phyloP scores from a whole-genome alignment of 768 basidiomycete genomes.

The Boletus huronensis region DNA sequence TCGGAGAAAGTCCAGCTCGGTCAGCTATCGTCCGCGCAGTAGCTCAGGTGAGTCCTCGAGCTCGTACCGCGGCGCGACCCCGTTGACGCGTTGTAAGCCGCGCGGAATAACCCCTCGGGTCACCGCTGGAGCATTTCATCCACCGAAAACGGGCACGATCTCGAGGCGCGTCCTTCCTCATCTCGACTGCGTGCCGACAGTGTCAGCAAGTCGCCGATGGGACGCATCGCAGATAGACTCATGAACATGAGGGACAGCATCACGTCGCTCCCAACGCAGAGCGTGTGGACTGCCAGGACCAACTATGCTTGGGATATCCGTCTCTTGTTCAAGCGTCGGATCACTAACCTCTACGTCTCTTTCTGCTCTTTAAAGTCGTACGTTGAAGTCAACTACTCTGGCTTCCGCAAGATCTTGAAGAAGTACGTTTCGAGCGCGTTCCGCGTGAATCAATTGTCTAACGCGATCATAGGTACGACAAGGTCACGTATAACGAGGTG shows the following conservation, averaged over 20 bases:
- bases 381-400: constrained; percentile 88
- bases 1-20: constrained; percentile 36
- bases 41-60: constrained; percentile 15
- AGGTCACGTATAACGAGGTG: constrained; percentile 75
- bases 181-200: constrained; percentile 26
- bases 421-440: constrained; percentile 53
- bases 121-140: constrained; percentile 47
- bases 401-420: constrained; percentile 93
- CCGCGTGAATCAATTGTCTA: neutral
- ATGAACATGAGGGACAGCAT: constrained; percentile 51
- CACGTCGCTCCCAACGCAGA: constrained; percentile 40
- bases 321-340: constrained; percentile 83
- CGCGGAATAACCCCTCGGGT: constrained; percentile 2
- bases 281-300: constrained; percentile 76
- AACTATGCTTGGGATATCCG: constrained; percentile 83
- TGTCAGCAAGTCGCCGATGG: constrained; percentile 34
- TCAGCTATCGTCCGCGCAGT: constrained; percentile 23
- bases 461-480: constrained; percentile 72
- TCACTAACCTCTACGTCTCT: constrained; percentile 77
- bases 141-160: constrained; percentile 37
- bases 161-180: constrained; percentile 25
- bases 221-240: constrained; percentile 45
- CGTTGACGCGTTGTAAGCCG: constrained; percentile 11
- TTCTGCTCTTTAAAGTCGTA: constrained; percentile 79
- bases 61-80: neutral